These are phyloP conservation scores for Penicillium verrucosum DNA, from an alignment of 2,329 filamentous ascomycete genomes.

Conservation along the genomic window DNA sequence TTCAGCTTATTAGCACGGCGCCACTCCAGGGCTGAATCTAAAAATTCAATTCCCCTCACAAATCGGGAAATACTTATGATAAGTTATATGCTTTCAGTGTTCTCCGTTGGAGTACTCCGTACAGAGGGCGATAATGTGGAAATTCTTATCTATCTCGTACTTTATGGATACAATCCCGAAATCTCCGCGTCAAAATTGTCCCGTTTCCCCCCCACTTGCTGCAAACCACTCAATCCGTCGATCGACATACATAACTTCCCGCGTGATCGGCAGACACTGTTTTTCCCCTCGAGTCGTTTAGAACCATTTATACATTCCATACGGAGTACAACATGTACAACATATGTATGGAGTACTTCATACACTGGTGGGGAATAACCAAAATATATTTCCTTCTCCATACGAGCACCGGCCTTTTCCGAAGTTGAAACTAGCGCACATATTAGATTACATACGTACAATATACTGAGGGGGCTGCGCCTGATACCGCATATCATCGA, in stretches of 20 bases:
- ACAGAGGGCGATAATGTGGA: background rate
- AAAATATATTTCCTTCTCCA: background rate
- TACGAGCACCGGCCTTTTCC: background rate
- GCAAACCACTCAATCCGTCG: constrained; percentile 8
- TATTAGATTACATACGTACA: background rate
- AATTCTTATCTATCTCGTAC: background rate
- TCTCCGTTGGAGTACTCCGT: background rate
- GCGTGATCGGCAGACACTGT: constrained; percentile 24
- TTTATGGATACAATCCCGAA: background rate
- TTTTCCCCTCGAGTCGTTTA: background rate
- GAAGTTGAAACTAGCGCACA: background rate
- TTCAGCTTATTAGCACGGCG: background rate
- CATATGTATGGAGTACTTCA: background rate
- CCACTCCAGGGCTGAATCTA: background rate
- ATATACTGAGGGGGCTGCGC: background rate
- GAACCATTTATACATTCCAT: background rate
- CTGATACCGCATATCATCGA: background rate
- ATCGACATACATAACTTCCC: constrained; percentile 20
- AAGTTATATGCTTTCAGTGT: background rate
- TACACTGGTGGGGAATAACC: background rate
- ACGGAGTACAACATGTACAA: background rate
- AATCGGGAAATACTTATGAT: background rate
- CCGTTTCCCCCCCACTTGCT: constrained; percentile 7
- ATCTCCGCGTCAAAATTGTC: constrained; percentile 4
- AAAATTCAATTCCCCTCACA: background rate